Evolutionary conservation across 2,329 filamentous ascomycete genomes (phyloP), one percentile per base, ranked within the genome.

Genomic region (Balansia obtecta): DNA sequence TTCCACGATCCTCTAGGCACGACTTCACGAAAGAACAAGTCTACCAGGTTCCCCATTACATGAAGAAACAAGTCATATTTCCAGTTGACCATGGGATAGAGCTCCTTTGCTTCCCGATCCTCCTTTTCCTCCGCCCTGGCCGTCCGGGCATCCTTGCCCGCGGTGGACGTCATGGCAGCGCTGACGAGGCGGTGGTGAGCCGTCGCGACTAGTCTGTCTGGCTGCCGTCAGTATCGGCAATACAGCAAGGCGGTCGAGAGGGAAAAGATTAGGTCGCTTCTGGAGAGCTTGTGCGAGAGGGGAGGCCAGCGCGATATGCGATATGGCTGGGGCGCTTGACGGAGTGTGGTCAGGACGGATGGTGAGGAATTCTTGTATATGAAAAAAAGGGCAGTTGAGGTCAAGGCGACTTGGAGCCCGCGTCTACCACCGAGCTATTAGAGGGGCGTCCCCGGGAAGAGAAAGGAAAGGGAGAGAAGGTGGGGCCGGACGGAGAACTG

Each of bases 1-100:
- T 90, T 91, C 89, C 93, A 98, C 55, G 90, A 88, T 58, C 89
- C 89, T 56, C 93, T 80, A 12, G 93, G 93, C 65, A 97, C 90
- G 15, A 98, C 88, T 69, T 98, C 93, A 58, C 93, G 85, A 74
- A 98, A 98, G 79, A 98, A 98, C 58, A 96, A 82, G 68, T 98
- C 93, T 57, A 94, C 83, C 48, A 97, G 75, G 56, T 97, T 79
- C 41, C 84, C 86, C 64, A 89, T 85, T 46, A 76, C 75, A 76
- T 86, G 88, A 33, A 90, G 74, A 61, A 89, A 85, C 52, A 82
- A 74, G 69, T 90, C 86, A 65, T 90, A 90, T 56, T 84, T 82
- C 74, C 79, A 85, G 58, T 79, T 76, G 60, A 80, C 82, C 82
- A 86, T 85, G 48, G 80, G 80, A 58, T 81, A 80, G 43, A 80